Evolutionary conservation across 1,284 basidiomycete species (phyloP).

Genomic region (Abortiporus biennis): DNA sequence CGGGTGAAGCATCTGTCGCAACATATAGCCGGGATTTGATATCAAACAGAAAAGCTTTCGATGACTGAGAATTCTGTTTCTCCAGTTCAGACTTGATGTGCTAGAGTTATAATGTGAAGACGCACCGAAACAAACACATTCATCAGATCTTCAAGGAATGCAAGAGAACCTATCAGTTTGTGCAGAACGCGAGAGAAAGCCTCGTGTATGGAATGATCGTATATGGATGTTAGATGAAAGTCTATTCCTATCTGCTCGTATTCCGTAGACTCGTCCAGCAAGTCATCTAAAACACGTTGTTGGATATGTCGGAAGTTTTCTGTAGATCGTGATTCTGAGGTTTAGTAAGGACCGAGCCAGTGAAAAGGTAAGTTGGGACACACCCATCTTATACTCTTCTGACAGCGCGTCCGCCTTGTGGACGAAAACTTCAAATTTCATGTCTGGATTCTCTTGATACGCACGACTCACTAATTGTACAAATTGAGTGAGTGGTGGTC

Average conservation of each 20-base stretch:
- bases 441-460: constrained; percentile 69
- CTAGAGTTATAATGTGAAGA: too few relatives aligned
- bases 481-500: constrained; percentile 73
- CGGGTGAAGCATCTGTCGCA: constrained; percentile 89
- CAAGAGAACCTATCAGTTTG: constrained; percentile 65
- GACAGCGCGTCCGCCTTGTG: constrained; percentile 94
- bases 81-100: not conserved
- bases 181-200: constrained; percentile 80
- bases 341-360: not conserved
- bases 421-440: constrained; percentile 90
- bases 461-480: constrained; percentile 73
- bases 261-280: constrained; percentile 65
- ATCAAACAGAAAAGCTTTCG: constrained; percentile 93
- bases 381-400: constrained; percentile 90
- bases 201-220: constrained; percentile 84
- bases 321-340: constrained; percentile 23
- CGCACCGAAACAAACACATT: constrained; percentile 78
- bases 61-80: constrained; percentile 81
- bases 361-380: constrained; percentile 17
- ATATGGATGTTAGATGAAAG: constrained; percentile 86
- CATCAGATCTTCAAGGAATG: constrained; percentile 73
- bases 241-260: constrained; percentile 68
- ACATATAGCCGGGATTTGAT: constrained; percentile 82
- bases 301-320: constrained; percentile 89
- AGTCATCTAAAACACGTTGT: constrained; percentile 76